Base-by-base conservation (phyloP, 2,329 filamentous ascomycete genomes). In the Hymenoscyphus albidus region DNA sequence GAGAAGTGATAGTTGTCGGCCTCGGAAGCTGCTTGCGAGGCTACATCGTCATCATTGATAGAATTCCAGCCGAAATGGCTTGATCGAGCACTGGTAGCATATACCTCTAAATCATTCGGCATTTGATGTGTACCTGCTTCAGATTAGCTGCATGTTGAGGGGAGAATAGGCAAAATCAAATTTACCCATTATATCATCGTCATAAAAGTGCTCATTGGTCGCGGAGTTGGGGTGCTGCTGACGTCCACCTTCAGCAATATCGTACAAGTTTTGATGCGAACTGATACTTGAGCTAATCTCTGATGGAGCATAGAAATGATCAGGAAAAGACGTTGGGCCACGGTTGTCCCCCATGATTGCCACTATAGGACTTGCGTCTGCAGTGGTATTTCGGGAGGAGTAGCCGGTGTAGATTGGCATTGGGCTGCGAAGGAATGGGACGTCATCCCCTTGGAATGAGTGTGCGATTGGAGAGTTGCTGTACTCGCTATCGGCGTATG, bases 231-330 rank as follows among this genome's bases (percentile, higher is more conserved):
- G 62, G 60, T 71, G 72, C 60, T 72, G 68, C 59, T 71, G 73
- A 61, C 69, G 73, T 44, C 64, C 63, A 42, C 64, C 63, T 44
- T 79, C 72, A 13, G 68, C 59, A 22, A 73, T 67, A 60, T 87
- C 85, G 73, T 85, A 85, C 64, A 79, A 79, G 67, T 87, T 85
- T 69, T 82, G 79, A 69, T 87, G 85, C 35, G 85, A 86, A 68
- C 82, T 80, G 64, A 88, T 81, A 73, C 83, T 87, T 48, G 85
- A 87, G 73, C 83, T 81, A 62, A 81, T 81, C 70, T 88, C 85
- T 4, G 85, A 87, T 7, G 82, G 80, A n/a, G 83, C 80, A 70
- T 87, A 88, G 67, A 83, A 81, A 44, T 86, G 80, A 67, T 85
- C 81, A n/a, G 85, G 85, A 70, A 83, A 88, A 14, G 86, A 85